Evolutionary conservation across 352 stramenopile species (phyloP), one percentile per base, ranked within the genome.

Genomic region (Pseudoperonospora humuli): DNA sequence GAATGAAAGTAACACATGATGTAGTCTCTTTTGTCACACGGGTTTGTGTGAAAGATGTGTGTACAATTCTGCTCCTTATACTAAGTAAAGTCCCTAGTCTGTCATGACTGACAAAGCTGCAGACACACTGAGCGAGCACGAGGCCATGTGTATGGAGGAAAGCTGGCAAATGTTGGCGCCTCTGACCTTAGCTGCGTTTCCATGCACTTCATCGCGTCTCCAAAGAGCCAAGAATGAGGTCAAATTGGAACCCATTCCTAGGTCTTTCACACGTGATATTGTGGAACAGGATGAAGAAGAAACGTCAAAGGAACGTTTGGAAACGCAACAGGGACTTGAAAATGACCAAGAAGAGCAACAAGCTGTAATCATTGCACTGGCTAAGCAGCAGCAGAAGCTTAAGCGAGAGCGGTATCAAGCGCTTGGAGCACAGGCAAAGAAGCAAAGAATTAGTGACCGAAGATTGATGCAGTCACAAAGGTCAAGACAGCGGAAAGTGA

Each of bases 241-340:
- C 7, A 45, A 31, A 53, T 9, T 54, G 35, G 31, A 54, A 32
- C 25, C 28, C 55, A 83, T 58, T 31, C 62, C 40, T 63, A 72
- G 41, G 45, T 59, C 32, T 66, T 82, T 45, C 31, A 10, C 7
- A 5, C 53, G 47, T 3, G 35, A 21, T 5, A 34, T 48, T 15
- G 39, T 40, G 0, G 18, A 61, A 13, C 13, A 29, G 5, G 23
- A 50, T 32, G 51, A 44, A 14, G 23, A 9, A 13, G 24, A 53
- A 21, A 26, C 7, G n/a, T 19, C 13, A 38, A 29, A 38, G 24
- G 32, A 20, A 32, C 33, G 33, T 24, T 44, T 32, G 7, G 11
- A 34, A n/a, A n/a, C n/a, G 18, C 23, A 24, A n/a, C 23, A 49
- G 11, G 26, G 7, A 20, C 20, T 19, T 15, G 6, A 17, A 15